phyloP scores from a whole-genome alignment of 148 eudicot species.

The Vaccinium myrtillus region DNA sequence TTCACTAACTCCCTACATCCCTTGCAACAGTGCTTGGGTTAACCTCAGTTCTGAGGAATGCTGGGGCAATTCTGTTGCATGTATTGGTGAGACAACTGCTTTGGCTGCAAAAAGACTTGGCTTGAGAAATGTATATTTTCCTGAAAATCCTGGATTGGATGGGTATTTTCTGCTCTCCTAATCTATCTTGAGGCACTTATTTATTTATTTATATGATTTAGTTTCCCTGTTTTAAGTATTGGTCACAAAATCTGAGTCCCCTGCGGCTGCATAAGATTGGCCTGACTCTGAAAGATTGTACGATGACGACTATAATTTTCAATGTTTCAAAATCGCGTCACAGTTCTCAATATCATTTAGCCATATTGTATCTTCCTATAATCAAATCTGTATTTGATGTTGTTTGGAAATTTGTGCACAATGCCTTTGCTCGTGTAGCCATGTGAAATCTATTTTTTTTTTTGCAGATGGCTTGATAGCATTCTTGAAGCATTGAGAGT shows the following conservation, averaged over 20 bases:
- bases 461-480: conserved; percentile 72
- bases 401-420: background rate
- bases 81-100: conserved; percentile 98
- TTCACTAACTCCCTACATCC: conserved; percentile 1
- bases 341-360: background rate
- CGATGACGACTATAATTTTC: background rate
- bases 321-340: background rate
- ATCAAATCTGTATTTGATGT: background rate
- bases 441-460: background rate
- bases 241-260: background rate
- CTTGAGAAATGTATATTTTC: conserved; percentile 69
- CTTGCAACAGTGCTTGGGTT: conserved; percentile 71
- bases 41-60: conserved; percentile 49
- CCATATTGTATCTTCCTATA: background rate
- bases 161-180: conserved; percentile 52
- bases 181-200: background rate
- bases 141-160: conserved; percentile 75
- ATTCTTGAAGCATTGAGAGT: conserved; percentile 72
- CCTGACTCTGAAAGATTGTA: background rate
- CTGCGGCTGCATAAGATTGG: conserved; percentile 6
- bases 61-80: conserved; percentile 70
- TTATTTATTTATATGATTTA: background rate
- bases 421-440: background rate
- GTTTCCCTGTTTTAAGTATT: background rate
- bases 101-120: conserved; percentile 76